Evolutionary conservation across 2,329 filamentous ascomycete genomes (phyloP).

Genomic region (Pseudogymnoascus sp.): DNA sequence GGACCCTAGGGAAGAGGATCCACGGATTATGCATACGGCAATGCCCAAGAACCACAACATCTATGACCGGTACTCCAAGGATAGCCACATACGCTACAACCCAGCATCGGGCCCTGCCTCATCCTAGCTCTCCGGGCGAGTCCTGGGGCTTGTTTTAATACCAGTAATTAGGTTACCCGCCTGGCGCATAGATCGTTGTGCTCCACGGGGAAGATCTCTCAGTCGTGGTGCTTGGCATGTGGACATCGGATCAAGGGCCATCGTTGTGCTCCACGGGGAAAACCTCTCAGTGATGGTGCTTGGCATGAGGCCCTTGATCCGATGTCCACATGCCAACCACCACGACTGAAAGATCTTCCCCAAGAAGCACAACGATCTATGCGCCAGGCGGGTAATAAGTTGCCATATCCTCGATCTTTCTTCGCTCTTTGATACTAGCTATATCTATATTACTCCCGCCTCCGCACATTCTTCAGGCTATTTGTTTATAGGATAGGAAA

Average conservation of each 20-base stretch:
- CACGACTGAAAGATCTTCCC: too few relatives aligned
- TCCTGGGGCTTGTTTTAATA: neutral
- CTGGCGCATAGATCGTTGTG: constrained; percentile 8
- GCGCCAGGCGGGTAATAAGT: constrained; percentile 6
- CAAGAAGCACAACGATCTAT: too few relatives aligned
- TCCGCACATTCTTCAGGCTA: neutral
- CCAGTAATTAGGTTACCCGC: constrained; percentile 9
- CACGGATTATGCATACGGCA: constrained; percentile 7
- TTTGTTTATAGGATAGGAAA: neutral
- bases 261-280: neutral
- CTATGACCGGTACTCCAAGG: constrained; percentile 1
- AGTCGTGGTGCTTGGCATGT: constrained; percentile 3
- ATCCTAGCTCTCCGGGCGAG: neutral
- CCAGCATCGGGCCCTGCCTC: neutral
- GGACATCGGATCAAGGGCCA: neutral
- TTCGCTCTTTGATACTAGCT: constrained; percentile 4
- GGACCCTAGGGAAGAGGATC: constrained; percentile 1
- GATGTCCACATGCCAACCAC: too few relatives aligned
- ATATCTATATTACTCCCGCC: neutral
- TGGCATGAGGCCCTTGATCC: too few relatives aligned
- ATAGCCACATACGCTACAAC: neutral
- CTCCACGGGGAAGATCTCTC: neutral
- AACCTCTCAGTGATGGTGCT: too few relatives aligned
- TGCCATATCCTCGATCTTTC: constrained; percentile 8
- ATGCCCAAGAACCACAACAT: constrained; percentile 1